Percentiles rank a stretch among this genome's conserved stretches.
Evolutionary conservation across 2,329 filamentous ascomycete species (phyloP).

Genomic region (Trichoderma sp.): DNA sequence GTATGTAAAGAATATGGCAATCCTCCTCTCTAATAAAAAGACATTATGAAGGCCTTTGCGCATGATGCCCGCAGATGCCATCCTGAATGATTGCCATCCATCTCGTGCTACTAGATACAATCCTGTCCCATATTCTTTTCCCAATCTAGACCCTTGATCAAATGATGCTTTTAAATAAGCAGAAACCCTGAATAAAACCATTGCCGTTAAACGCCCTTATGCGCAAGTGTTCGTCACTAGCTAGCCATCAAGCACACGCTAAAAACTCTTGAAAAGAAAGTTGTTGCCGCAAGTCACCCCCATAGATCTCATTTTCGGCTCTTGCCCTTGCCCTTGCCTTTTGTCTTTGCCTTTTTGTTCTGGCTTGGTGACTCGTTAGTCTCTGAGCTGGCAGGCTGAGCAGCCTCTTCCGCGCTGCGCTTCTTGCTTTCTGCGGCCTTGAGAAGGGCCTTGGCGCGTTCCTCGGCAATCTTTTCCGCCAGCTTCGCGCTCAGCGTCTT

Average conservation of each 20-base stretch:
- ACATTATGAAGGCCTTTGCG: not conserved
- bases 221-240: not conserved
- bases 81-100: not conserved
- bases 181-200: not conserved
- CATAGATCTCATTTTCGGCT: not conserved
- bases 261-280: not conserved
- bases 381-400: conserved; percentile 26
- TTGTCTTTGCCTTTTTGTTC: conserved; percentile 36
- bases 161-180: not conserved
- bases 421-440: conserved; percentile 48
- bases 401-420: conserved; percentile 38
- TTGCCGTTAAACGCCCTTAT: not conserved
- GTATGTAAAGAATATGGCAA: not conserved
- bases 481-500: conserved; percentile 52
- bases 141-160: not conserved
- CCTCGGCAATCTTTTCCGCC: conserved; percentile 56
- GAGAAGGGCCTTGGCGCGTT: conserved; percentile 52
- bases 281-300: not conserved
- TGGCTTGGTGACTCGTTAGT: conserved; percentile 29
- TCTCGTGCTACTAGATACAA: not conserved
- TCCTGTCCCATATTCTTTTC: not conserved
- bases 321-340: conserved; percentile 31
- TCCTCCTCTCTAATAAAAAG: not conserved
- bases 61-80: not conserved
- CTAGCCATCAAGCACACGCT: not conserved